Evolutionary conservation across 345 rosid genomes (phyloP).

Genomic region (Salix udensis): DNA sequence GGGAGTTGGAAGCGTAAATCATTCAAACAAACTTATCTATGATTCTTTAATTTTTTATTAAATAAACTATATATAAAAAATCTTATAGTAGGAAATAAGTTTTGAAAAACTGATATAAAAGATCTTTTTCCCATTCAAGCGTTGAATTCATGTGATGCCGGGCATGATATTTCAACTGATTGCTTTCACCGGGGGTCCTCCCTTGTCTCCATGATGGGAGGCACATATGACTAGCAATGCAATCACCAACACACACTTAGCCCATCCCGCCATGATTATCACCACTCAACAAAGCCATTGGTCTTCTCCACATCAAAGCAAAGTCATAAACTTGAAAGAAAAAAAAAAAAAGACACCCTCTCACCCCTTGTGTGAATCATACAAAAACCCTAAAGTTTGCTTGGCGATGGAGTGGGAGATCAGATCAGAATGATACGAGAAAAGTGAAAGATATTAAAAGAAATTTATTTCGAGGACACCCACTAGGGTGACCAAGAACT

Average conservation of each 20-base stretch:
- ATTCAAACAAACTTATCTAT: neutral
- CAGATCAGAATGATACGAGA: constrained; percentile 6
- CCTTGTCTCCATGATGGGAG: constrained; percentile 44
- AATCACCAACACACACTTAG: constrained; percentile 41
- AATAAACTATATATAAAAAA: no score
- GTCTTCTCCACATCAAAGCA: constrained; percentile 37
- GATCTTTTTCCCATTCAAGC: constrained; percentile 15
- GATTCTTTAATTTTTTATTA: no score
- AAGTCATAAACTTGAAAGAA: constrained; percentile 2
- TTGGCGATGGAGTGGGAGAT: constrained; percentile 17
- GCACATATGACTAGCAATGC: constrained; percentile 40
- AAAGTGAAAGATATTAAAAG: neutral
- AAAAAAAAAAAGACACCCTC: neutral
- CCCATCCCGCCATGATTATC: constrained; percentile 24
- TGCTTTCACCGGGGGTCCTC: constrained; percentile 36
- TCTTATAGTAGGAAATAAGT: constrained; percentile 7
- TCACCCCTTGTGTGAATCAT: constrained; percentile 14
- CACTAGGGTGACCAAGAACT: constrained; percentile 22
- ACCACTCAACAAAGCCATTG: constrained; percentile 11
- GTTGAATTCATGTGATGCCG: constrained; percentile 29
- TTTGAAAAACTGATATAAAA: neutral
- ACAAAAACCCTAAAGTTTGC: constrained; percentile 16
- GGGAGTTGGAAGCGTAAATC: constrained; percentile 18
- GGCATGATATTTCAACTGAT: constrained; percentile 31
- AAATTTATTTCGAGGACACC: neutral